These are phyloP conservation scores for Sporisorium reilianum DNA, from an alignment of 1,284 basidiomycete genomes.

Conservation along the genomic window DNA sequence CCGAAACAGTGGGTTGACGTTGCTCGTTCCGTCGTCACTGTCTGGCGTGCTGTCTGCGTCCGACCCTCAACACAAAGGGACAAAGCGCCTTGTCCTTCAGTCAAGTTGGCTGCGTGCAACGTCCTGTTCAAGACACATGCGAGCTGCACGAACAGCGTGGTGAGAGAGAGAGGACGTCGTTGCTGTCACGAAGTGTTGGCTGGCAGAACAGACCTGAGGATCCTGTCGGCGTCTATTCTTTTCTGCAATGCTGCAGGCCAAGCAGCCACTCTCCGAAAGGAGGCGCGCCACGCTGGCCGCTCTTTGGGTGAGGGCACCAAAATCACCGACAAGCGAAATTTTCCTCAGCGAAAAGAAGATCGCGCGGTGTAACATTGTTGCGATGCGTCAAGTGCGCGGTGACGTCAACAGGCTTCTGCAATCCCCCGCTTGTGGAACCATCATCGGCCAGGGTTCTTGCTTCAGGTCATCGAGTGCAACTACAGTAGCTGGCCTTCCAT, in stretches of 20 bases:
- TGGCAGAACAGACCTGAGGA: not conserved
- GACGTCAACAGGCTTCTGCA: not conserved
- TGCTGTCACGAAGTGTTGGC: too few relatives aligned
- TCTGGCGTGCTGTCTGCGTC: not conserved
- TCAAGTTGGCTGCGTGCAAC: too few relatives aligned
- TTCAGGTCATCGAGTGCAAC: too few relatives aligned
- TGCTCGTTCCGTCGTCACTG: not conserved
- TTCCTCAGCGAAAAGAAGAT: not conserved
- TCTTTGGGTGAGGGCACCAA: too few relatives aligned
- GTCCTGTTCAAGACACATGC: not conserved
- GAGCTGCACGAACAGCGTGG: constrained; percentile 8
- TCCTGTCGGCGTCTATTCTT: constrained; percentile 4
- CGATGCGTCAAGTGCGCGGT: too few relatives aligned
- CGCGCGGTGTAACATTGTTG: not conserved
- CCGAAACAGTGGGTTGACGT: not conserved
- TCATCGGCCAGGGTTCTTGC: too few relatives aligned
- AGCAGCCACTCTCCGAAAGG: not conserved
- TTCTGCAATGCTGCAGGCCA: not conserved
- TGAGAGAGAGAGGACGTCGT: not conserved
- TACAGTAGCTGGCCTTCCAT: too few relatives aligned
- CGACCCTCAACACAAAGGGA: not conserved
- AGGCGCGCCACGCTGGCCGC: not conserved
- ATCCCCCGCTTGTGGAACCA: too few relatives aligned
- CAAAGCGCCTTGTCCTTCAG: not conserved
- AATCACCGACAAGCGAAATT: not conserved